phyloP scores from a whole-genome alignment of 2,329 filamentous ascomycete species.

The Ascochyta viciae-villosae region DNA sequence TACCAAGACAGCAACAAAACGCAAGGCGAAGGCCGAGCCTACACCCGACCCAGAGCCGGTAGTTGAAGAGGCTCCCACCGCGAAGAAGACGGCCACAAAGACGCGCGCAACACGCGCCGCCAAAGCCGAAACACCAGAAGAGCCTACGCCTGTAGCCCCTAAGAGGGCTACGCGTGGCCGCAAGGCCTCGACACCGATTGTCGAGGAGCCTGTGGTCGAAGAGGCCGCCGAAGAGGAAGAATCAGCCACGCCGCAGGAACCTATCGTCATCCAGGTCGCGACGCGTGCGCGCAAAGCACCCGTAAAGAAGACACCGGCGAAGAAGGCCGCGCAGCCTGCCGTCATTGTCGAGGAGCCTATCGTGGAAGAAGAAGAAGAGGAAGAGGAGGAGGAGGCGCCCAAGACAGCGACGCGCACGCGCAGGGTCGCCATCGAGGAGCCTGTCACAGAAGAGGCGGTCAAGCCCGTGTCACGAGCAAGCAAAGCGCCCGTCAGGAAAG shows the following conservation, averaged over 20 bases:
- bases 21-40: constrained; percentile 30
- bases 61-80: constrained; percentile 19
- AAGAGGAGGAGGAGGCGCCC: constrained; percentile 10
- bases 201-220: constrained; percentile 21
- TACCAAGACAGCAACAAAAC: constrained; percentile 31
- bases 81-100: constrained; percentile 27
- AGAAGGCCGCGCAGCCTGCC: constrained; percentile 18
- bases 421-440: constrained; percentile 21
- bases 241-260: constrained; percentile 25
- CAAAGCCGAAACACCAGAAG: constrained; percentile 27
- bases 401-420: constrained; percentile 22
- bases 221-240: constrained; percentile 15
- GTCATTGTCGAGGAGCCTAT: constrained; percentile 21
- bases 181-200: constrained; percentile 22
- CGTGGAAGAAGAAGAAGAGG: constrained; percentile 8
- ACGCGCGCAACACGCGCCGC: constrained; percentile 32
- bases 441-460: constrained; percentile 17
- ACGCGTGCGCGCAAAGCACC: constrained; percentile 35
- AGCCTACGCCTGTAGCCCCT: constrained; percentile 26
- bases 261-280: constrained; percentile 32
- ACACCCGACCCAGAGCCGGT: constrained; percentile 10
- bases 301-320: constrained; percentile 28
- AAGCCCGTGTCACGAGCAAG: constrained; percentile 28
- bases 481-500: constrained; percentile 29
- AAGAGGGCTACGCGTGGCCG: constrained; percentile 36